These are phyloP conservation scores for Metschnikowia hibisci DNA, from an alignment of 805 yeast genomes.

Conservation along the genomic window DNA sequence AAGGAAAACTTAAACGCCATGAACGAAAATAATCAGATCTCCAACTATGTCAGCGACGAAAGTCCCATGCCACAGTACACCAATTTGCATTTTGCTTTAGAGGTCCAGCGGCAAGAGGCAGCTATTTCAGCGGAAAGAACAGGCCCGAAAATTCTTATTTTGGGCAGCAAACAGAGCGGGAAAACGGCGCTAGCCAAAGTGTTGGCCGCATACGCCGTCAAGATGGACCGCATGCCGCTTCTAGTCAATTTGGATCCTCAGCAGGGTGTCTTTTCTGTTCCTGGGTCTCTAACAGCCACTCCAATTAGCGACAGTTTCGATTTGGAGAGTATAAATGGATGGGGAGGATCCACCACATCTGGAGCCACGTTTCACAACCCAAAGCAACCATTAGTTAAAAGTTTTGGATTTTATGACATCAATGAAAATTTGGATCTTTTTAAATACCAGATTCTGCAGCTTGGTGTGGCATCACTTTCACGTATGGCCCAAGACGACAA, in stretches of 20 bases:
- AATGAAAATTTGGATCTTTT: conserved; percentile 56
- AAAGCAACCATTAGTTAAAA: conserved; percentile 85
- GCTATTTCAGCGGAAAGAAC: conserved; percentile 30
- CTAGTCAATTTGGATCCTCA: conserved; percentile 77
- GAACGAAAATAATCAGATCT: conserved; percentile 36
- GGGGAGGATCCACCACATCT: conserved; percentile 66
- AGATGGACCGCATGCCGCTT: conserved; percentile 63
- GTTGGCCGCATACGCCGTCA: conserved; percentile 70
- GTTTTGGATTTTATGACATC: conserved; percentile 65
- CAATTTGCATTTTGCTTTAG: conserved; percentile 73
- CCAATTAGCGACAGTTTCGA: conserved; percentile 79
- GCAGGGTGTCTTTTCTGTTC: conserved; percentile 65
- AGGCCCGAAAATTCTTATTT: conserved; percentile 60
- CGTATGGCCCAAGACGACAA: conserved; percentile 49
- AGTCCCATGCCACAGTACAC: conserved; percentile 60
- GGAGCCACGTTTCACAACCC: conserved; percentile 76
- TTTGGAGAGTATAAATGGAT: conserved; percentile 66
- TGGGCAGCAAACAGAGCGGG: conserved; percentile 74
- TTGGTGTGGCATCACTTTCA: conserved; percentile 46
- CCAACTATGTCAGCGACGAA: conserved; percentile 69
- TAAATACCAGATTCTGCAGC: conserved; percentile 43
- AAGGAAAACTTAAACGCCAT: conserved; percentile 23
- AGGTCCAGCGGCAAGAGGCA: conserved; percentile 42
- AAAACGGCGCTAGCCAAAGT: conserved; percentile 73
- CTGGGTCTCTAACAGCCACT: conserved; percentile 83